These are phyloP conservation scores for Phaeophleospora eucalypticola DNA, from an alignment of 2,329 filamentous ascomycete species.

Conservation along the genomic window DNA sequence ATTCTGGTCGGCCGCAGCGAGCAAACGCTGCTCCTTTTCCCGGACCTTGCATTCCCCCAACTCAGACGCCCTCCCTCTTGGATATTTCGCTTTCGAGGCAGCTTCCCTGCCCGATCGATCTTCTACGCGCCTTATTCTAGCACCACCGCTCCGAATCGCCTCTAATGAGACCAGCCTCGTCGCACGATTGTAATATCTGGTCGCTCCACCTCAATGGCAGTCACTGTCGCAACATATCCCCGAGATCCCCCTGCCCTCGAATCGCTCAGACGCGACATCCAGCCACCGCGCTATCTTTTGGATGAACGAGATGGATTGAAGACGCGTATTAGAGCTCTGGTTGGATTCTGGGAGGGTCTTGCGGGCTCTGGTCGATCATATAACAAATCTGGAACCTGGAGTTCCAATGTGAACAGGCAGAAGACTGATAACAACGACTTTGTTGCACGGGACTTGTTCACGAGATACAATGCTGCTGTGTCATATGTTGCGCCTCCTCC, in stretches of 20 bases:
- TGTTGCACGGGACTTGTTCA: constrained; percentile 20
- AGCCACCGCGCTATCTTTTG: constrained; percentile 43
- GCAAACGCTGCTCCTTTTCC: no score
- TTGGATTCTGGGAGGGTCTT: constrained; percentile 23
- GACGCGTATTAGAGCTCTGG: constrained; percentile 23
- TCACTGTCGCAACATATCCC: constrained; percentile 39
- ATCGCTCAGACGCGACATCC: constrained; percentile 41
- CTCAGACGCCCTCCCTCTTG: no score
- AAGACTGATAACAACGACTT: constrained; percentile 1
- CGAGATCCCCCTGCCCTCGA: constrained; percentile 39
- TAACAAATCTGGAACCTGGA: background rate
- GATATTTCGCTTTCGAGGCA: no score
- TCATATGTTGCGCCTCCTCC: constrained; percentile 32
- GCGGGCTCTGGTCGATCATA: constrained; percentile 7
- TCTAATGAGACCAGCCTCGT: constrained; percentile 33
- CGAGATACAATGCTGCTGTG: constrained; percentile 8
- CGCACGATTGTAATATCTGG: constrained; percentile 22
- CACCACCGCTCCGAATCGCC: constrained; percentile 24
- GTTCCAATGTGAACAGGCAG: background rate
- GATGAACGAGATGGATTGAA: constrained; percentile 40
- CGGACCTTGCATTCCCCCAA: no score
- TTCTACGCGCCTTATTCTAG: no score
- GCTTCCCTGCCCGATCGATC: no score
- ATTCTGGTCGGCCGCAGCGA: background rate
- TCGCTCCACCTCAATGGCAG: constrained; percentile 41